Percentiles rank a stretch among this genome's conserved stretches.
These are phyloP conservation scores for Naganishia vaughanmartiniae DNA, from an alignment of 768 basidiomycete genomes.

Conservation along the genomic window DNA sequence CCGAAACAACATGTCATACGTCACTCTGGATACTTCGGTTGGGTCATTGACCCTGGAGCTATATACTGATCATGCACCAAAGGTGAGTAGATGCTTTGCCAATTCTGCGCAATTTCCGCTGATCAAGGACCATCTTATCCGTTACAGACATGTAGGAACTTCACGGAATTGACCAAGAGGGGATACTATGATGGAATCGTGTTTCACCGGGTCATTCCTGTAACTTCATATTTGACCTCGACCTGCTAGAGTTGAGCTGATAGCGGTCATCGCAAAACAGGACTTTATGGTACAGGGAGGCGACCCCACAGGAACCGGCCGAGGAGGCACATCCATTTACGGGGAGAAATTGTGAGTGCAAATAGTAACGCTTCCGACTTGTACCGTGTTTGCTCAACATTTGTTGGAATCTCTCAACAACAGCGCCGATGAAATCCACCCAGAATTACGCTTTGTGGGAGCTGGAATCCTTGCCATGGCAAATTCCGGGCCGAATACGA, in stretches of 20 bases:
- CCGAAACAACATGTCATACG: conserved; percentile 36
- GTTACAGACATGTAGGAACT: conserved; percentile 86
- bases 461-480: conserved; percentile 76
- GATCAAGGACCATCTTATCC: conserved; percentile 16
- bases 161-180: conserved; percentile 79
- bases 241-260: neutral
- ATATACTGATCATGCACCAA: conserved; percentile 88
- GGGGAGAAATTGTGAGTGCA: conserved; percentile 58
- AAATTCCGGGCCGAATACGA: conserved; percentile 55
- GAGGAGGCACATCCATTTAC: conserved; percentile 60
- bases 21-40: conserved; percentile 51
- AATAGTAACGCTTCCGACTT: neutral
- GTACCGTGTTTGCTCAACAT: neutral
- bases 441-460: conserved; percentile 88
- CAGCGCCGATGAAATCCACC: conserved; percentile 78
- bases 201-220: conserved; percentile 88
- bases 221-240: conserved; percentile 52
- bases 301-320: conserved; percentile 91
- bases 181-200: conserved; percentile 88
- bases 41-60: conserved; percentile 72
- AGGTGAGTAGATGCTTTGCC: conserved; percentile 49
- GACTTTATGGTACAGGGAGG: conserved; percentile 97
- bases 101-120: too few relatives aligned
- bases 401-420: neutral
- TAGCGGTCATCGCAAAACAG: conserved; percentile 52